Conservation (phyloP, 108 stramenopile species). For the Nannochloropsis salina region DNA sequence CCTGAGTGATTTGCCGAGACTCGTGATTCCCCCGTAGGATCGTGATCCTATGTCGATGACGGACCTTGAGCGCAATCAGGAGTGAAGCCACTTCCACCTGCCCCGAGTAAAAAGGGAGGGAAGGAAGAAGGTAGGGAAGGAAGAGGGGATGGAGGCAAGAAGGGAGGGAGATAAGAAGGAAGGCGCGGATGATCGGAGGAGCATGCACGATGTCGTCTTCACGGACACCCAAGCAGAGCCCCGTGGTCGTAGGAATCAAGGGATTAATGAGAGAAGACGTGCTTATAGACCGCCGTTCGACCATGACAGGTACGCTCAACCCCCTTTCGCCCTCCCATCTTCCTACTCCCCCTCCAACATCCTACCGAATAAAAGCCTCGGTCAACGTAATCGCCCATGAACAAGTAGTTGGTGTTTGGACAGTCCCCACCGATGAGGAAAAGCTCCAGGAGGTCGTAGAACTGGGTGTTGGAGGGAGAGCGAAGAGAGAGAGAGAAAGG, state of each 20-base stretch:
- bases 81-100: constrained; percentile 87
- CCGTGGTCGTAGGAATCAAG: background rate
- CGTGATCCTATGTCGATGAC: constrained; percentile 73
- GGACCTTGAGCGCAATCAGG: constrained; percentile 70
- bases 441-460: constrained; percentile 47
- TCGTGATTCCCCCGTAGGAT: constrained; percentile 91
- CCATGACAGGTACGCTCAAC: background rate
- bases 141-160: background rate
- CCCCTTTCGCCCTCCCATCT: background rate
- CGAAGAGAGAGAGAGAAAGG: background rate
- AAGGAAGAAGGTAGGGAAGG: background rate
- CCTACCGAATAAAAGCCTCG: constrained; percentile 42
- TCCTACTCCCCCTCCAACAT: background rate
- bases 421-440: constrained; percentile 53
- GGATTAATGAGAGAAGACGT: background rate
- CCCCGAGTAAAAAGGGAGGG: background rate
- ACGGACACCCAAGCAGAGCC: background rate
- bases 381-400: constrained; percentile 52
- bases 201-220: background rate
- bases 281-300: background rate
- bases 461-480: background rate
- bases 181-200: background rate
- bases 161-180: too few relatives aligned
- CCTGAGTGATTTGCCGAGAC: constrained; percentile 91
- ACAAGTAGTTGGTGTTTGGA: constrained; percentile 53